These are phyloP conservation scores for Pichia sp. DNA, from an alignment of 1,139 yeast genomes.

Conservation along the genomic window DNA sequence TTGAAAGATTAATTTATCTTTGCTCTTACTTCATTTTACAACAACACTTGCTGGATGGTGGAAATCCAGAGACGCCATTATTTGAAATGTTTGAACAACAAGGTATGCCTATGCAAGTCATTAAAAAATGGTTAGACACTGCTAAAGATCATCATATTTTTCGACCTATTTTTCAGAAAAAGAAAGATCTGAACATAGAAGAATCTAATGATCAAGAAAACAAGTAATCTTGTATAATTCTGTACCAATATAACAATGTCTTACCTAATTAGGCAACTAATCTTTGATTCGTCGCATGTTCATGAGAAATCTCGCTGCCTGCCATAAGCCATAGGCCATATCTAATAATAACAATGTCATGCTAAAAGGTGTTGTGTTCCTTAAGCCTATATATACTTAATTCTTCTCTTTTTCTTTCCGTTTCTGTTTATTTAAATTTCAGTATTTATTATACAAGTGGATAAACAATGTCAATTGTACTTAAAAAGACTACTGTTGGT, in stretches of 20 bases:
- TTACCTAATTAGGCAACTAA: too few relatives aligned
- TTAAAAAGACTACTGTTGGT: conserved; percentile 51
- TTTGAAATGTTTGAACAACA: conserved; percentile 5
- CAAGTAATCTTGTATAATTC: too few relatives aligned
- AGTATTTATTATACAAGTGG: neutral
- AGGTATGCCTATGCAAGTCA: conserved; percentile 4
- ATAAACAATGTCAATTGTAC: conserved; percentile 17
- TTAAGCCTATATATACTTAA: too few relatives aligned
- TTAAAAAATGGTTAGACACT: conserved; percentile 5
- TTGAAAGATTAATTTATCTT: conserved; percentile 10
- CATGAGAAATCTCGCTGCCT: too few relatives aligned
- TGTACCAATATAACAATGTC: too few relatives aligned
- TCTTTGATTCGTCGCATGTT: too few relatives aligned
- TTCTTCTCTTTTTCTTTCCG: too few relatives aligned
- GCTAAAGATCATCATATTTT: conserved; percentile 1
- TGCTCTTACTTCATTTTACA: conserved; percentile 3
- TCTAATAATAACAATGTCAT: too few relatives aligned
- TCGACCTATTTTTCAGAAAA: neutral
- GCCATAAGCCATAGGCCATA: too few relatives aligned
- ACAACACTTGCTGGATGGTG: conserved; percentile 2
- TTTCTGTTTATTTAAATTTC: too few relatives aligned
- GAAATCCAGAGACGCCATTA: neutral
- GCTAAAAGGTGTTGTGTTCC: too few relatives aligned
- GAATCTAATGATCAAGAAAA: neutral
- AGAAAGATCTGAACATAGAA: too few relatives aligned